These are phyloP conservation scores for Acrodontium crateriforme DNA, from an alignment of 2,329 filamentous ascomycete genomes.

Conservation along the genomic window DNA sequence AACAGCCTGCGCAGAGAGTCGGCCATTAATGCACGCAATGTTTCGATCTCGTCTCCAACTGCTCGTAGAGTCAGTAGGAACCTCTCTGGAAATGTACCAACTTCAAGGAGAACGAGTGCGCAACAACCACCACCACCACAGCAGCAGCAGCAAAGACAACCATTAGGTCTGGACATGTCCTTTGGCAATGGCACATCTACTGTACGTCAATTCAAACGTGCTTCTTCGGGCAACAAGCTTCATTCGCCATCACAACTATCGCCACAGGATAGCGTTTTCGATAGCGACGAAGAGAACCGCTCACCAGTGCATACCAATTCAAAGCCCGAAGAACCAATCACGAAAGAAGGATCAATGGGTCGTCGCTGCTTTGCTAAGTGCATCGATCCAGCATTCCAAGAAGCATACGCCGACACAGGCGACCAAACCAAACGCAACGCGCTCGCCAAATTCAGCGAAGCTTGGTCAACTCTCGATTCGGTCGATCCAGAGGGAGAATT, in stretches of 20 bases:
- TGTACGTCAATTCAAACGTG: slow-evolving; percentile 78
- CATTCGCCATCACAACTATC: slow-evolving; percentile 6
- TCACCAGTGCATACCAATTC: slow-evolving; percentile 29
- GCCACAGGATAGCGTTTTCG: slow-evolving; percentile 19
- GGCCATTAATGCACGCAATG: slow-evolving; percentile 24
- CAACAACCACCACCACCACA: slow-evolving; percentile 12
- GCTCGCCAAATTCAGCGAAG: slow-evolving; percentile 68
- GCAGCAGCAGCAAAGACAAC: slow-evolving; percentile 43
- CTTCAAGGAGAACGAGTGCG: slow-evolving; percentile 30
- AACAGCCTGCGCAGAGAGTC: slow-evolving; percentile 24
- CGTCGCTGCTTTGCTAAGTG: slow-evolving; percentile 68
- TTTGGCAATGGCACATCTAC: slow-evolving; percentile 91
- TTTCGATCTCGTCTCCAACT: slow-evolving; percentile 20
- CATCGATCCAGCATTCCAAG: slow-evolving; percentile 69
- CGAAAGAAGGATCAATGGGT: slow-evolving; percentile 72
- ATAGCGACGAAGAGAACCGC: slow-evolving; percentile 49
- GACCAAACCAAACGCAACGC: slow-evolving; percentile 59
- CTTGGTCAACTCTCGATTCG: slow-evolving; percentile 70
- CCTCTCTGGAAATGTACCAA: slow-evolving; percentile 25
- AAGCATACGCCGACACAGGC: slow-evolving; percentile 69
- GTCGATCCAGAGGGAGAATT: slow-evolving; percentile 85
- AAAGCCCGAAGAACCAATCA: slow-evolving; percentile 15
- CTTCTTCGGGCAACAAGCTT: slow-evolving; percentile 39
- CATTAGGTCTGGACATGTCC: slow-evolving; percentile 76
- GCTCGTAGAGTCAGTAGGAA: slow-evolving; percentile 20